Evolutionary conservation across 371 early-diverging fungal genomes (phyloP), one percentile per base, ranked within the genome.

Genomic region (Mucor irregularis): DNA sequence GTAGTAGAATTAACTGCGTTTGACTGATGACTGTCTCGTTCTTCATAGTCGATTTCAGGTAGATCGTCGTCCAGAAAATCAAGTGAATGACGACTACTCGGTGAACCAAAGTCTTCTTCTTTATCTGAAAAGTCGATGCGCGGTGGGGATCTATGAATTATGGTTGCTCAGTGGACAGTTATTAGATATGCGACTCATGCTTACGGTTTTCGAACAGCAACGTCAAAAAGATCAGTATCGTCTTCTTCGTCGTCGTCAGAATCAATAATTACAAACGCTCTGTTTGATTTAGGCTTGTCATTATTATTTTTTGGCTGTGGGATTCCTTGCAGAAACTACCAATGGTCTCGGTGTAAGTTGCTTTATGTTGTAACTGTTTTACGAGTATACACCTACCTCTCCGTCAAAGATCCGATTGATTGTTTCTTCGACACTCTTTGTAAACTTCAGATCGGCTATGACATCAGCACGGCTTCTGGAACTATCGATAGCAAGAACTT

Each of bases 351-450:
- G 24, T 19, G 24, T 42, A 21, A 42, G 21, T 7, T 5, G 16
- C 53, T 13, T 21, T 22, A 53, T n/a, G 34, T n/a, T n/a, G n/a
- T 21, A 44, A 42, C 22, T 4, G 3, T 4, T 35, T 26, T 35
- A 17, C 24, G 6, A 31, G 17, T 16, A 25, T 35, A 5, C 24
- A n/a, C 39, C 50, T 65, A 78, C 78, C 38, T 56, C 40, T 7
- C 81, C 81, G 58, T 85, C 82, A 33, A 76, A 70, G 16, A 83
- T 74, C 14, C 86, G 63, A 42, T 81, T 82, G 11, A 85, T 47
- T 4, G 86, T 85, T 19, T 50, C 43, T 58, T 81, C 79, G 2
- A 70, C 70, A 45, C 59, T 72, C 11, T 66, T 59, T 6, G 81
- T 82, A 33, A 65, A 66, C 26, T 66, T 38, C 22, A 85, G 43